Evolutionary conservation across 805 yeast species (phyloP), one percentile per base, ranked within the genome.

Genomic region (Kluyveromyces aestuarii): DNA sequence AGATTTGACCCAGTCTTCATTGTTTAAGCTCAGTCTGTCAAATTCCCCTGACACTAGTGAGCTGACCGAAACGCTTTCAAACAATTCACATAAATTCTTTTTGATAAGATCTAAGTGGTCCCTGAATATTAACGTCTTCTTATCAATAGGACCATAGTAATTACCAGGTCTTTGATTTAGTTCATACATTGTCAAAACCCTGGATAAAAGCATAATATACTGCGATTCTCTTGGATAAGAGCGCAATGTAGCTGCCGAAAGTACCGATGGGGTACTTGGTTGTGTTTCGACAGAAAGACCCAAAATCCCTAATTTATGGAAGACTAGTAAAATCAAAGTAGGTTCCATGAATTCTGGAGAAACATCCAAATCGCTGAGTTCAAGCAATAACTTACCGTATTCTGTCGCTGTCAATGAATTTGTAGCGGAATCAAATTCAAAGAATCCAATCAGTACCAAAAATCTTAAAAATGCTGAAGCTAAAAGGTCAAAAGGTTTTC

Each of bases 71-170:
- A 72, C 74, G 43, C 72, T 71, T 54, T 80, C 84, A 27, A 80
- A 61, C n/a, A 81, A 64, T 53, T 80, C 81, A 51, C 78, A 74
- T 27, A 80, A 60, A 40, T 72, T 73, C 19, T 64, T 67, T 30
- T 74, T 74, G 44, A 84, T 63, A 44, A 75, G 75, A 48, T 79
- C 73, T 43, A 84, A 62, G 48, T 80, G 79, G 17, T 88, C 81
- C 59, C 89, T 75, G 62, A 83, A 84, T 41, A 79, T 76, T 44
- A 86, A 69, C 36, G 87, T 69, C 37, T 78, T 75, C 54, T 82
- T 77, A 16, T 87, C 84, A 35, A 87, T 71, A 13, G 88, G 89
- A 2, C 90, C 90, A 41, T 76, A 75, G 66, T 79, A 82, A 45
- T 75, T 77, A 38, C 71, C 71, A 27, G 79, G 79, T 58, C 68